Evolutionary conservation across 2,329 filamentous ascomycete genomes (phyloP).

Genomic region (Rosellinia necatrix): DNA sequence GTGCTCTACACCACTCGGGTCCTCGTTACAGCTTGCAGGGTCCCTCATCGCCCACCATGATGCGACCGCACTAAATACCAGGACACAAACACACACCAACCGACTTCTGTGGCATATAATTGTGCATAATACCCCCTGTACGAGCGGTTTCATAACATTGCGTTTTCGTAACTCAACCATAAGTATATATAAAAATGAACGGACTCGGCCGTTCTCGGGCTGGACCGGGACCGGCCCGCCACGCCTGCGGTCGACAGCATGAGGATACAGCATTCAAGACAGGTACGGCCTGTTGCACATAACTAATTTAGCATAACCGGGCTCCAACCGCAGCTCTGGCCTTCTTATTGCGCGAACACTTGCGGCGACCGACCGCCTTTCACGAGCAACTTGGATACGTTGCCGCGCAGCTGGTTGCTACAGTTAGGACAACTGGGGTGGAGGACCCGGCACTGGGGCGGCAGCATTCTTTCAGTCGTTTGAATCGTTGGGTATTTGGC

Average conservation of each 20-base stretch:
- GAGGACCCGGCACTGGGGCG: constrained; percentile 21
- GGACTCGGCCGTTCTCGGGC: neutral
- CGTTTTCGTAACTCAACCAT: constrained; percentile 1
- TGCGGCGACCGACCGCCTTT: neutral
- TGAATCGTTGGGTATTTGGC: constrained; percentile 1
- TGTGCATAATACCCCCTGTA: constrained; percentile 23
- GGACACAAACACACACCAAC: constrained; percentile 13
- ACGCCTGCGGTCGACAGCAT: neutral
- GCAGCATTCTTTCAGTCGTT: constrained; percentile 26
- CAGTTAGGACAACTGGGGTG: neutral
- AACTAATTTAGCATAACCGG: constrained; percentile 8
- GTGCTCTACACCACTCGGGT: constrained; percentile 31
- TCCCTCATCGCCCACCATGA: constrained; percentile 29
- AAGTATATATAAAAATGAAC: constrained; percentile 17
- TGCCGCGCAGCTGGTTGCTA: neutral
- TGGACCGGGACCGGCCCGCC: neutral
- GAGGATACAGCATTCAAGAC: neutral
- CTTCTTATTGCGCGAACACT: neutral
- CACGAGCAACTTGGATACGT: neutral
- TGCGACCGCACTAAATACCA: constrained; percentile 25
- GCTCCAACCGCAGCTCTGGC: neutral
- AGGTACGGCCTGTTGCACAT: neutral
- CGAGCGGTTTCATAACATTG: constrained; percentile 13
- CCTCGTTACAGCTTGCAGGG: constrained; percentile 25
- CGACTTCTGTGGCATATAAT: constrained; percentile 15